Conservation (phyloP, 2,329 filamentous ascomycete genomes). For the Pyrenochaeta sp. region DNA sequence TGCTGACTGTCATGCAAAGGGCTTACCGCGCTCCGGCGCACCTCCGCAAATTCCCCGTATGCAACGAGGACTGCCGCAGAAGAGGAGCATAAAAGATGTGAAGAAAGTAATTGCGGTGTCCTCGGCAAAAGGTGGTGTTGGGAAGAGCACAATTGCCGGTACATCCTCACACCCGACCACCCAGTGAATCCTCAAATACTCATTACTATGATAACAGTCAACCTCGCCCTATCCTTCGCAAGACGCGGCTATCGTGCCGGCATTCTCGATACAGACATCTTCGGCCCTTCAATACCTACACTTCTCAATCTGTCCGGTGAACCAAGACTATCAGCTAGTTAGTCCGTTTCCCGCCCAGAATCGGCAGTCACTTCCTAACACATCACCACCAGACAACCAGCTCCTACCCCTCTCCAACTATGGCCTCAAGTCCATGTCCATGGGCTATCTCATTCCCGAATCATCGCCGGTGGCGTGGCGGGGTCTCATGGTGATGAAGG, state of each 20-base stretch:
- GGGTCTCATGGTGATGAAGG: conserved; percentile 97
- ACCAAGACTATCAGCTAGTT: conserved; percentile 77
- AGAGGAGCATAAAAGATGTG: conserved; percentile 82
- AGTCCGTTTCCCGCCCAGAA: conserved; percentile 39
- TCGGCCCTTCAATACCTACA: conserved; percentile 93
- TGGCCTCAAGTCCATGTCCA: conserved; percentile 97
- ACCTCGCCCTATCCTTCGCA: conserved; percentile 87
- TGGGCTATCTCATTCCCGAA: conserved; percentile 89
- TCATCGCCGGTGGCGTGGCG: conserved; percentile 91
- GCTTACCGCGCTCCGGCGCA: conserved; percentile 77
- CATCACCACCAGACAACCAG: conserved; percentile 68
- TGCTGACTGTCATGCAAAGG: conserved; percentile 61
- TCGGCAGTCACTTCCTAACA: conserved; percentile 9
- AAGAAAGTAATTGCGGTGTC: conserved; percentile 95
- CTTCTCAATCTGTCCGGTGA: conserved; percentile 83
- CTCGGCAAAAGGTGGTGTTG: conserved; percentile 97
- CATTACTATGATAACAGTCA: conserved; percentile 58
- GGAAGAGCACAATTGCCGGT: conserved; percentile 94
- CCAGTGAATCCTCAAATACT: background rate
- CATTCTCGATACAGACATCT: conserved; percentile 95
- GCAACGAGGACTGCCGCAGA: conserved; percentile 82
- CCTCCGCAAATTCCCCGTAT: conserved; percentile 74
- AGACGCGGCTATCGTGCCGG: conserved; percentile 82
- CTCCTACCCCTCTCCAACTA: conserved; percentile 91
- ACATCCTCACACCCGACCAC: conserved; percentile 15